Evolutionary conservation across 2,329 filamentous ascomycete genomes (phyloP).

Genomic region (Fusarium poae): DNA sequence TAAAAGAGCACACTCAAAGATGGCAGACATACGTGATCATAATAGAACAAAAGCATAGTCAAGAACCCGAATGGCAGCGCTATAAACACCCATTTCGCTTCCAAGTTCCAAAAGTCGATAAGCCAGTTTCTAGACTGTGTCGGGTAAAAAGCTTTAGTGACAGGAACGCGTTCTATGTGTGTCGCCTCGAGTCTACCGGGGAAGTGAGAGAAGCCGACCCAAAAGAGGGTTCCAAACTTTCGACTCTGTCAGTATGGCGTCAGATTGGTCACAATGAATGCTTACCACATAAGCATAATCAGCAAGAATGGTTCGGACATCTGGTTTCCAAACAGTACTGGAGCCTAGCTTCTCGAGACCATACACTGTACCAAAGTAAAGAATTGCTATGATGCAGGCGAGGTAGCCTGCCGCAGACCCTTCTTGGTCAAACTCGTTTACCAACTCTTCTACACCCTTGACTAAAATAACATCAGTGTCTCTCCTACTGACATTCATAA

Average conservation of each 20-base stretch:
- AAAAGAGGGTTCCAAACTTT: slow-evolving; percentile 3
- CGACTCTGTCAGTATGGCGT: background rate
- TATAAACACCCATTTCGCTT: slow-evolving; percentile 1
- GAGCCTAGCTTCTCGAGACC: slow-evolving; percentile 3
- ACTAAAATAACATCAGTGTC: background rate
- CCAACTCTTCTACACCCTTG: slow-evolving; percentile 2
- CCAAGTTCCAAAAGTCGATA: slow-evolving; percentile 11
- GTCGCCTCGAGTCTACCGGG: background rate
- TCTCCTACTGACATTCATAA: accelerated
- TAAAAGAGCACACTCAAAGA: too few species aligned
- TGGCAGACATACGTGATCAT: background rate
- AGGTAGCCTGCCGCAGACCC: slow-evolving; percentile 3
- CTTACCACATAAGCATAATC: slow-evolving; percentile 12
- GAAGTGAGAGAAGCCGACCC: slow-evolving; percentile 13
- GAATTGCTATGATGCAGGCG: slow-evolving; percentile 5
- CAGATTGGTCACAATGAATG: background rate
- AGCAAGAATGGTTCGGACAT: background rate
- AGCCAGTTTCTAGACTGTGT: slow-evolving; percentile 4
- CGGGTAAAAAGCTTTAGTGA: background rate
- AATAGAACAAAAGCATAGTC: slow-evolving; percentile 14
- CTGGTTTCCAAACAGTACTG: slow-evolving; percentile 3
- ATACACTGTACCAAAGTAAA: slow-evolving; percentile 8
- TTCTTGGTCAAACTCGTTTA: slow-evolving; percentile 4
- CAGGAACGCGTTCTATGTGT: background rate
- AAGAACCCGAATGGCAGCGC: slow-evolving; percentile 2